Percentiles rank a stretch among this genome's conserved stretches.
These are phyloP conservation scores for Volvariella volvacea DNA, from an alignment of 1,284 basidiomycete species.

Conservation along the genomic window DNA sequence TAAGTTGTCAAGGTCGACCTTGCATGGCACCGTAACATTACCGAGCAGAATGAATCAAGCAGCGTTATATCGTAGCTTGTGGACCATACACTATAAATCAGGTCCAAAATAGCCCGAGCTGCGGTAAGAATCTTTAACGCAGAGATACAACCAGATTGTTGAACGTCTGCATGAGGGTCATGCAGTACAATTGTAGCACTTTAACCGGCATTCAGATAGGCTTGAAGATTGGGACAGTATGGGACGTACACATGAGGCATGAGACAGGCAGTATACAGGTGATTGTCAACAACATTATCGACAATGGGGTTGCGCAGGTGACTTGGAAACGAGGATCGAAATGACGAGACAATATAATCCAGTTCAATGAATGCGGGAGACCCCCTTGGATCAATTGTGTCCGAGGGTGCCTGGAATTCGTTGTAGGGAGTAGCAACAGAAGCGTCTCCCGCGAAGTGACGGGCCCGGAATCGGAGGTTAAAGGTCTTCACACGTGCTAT, in stretches of 20 bases:
- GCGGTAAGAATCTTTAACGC: slow-evolving; percentile 60
- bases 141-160: slow-evolving; percentile 52
- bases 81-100: slow-evolving; percentile 59
- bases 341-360: slow-evolving; percentile 49
- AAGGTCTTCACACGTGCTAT: slow-evolving; percentile 61
- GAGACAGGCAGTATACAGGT: slow-evolving; percentile 58
- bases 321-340: slow-evolving; percentile 52
- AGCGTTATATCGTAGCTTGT: slow-evolving; percentile 66
- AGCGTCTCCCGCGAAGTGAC: slow-evolving; percentile 49
- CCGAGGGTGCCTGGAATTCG: slow-evolving; percentile 22
- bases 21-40: slow-evolving; percentile 21
- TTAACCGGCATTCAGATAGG: slow-evolving; percentile 2
- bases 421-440: slow-evolving; percentile 27
- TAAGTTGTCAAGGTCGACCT: slow-evolving; percentile 8
- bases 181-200: slow-evolving; percentile 63
- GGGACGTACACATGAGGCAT: slow-evolving; percentile 54
- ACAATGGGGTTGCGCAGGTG: slow-evolving; percentile 50
- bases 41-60: slow-evolving; percentile 55
- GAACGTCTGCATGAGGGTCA: slow-evolving; percentile 63
- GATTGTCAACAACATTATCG: slow-evolving; percentile 53
- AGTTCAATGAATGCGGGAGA: slow-evolving; percentile 61
- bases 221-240: slow-evolving; percentile 3
- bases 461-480: slow-evolving; percentile 59
- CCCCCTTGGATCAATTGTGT: slow-evolving; percentile 46
- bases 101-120: slow-evolving; percentile 56